Conservation (phyloP, 345 rosid genomes). For the Triadica sebifera region DNA sequence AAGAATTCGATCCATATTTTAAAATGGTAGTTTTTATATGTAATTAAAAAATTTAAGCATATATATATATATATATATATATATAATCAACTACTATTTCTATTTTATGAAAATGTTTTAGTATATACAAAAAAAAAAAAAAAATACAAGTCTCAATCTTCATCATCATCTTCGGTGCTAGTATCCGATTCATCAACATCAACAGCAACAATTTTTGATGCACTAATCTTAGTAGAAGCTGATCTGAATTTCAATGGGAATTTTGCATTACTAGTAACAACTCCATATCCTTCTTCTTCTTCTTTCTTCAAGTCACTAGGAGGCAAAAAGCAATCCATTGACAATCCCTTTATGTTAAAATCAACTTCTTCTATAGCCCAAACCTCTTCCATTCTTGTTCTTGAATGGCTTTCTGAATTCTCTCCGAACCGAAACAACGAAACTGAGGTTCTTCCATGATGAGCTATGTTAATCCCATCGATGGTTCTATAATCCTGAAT, state of each 20-base stretch:
- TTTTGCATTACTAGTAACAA: constrained; percentile 27
- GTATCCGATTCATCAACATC: constrained; percentile 40
- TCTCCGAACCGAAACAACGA: constrained; percentile 71
- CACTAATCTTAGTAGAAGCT: constrained; percentile 47
- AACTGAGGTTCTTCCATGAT: constrained; percentile 62
- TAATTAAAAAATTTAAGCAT: no score
- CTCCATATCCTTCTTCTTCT: constrained; percentile 48
- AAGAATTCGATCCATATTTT: no score
- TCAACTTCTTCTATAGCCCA: constrained; percentile 94
- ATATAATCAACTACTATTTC: neutral
- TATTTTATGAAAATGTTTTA: neutral
- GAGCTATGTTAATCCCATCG: constrained; percentile 84
- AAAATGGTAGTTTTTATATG: no score
- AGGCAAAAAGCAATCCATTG: constrained; percentile 86
- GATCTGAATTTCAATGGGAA: constrained; percentile 48
- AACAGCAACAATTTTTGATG: constrained; percentile 55
- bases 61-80: no score
- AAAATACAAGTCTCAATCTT: neutral
- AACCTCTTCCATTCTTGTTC: constrained; percentile 87
- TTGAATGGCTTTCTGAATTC: constrained; percentile 52
- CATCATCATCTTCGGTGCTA: constrained; percentile 20
- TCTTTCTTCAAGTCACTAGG: constrained; percentile 81
- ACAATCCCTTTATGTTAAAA: constrained; percentile 82
- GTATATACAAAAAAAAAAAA: neutral
- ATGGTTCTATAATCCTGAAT: constrained; percentile 69